phyloP scores from a whole-genome alignment of 1,284 basidiomycete species.

The Trichosporon sp. region DNA sequence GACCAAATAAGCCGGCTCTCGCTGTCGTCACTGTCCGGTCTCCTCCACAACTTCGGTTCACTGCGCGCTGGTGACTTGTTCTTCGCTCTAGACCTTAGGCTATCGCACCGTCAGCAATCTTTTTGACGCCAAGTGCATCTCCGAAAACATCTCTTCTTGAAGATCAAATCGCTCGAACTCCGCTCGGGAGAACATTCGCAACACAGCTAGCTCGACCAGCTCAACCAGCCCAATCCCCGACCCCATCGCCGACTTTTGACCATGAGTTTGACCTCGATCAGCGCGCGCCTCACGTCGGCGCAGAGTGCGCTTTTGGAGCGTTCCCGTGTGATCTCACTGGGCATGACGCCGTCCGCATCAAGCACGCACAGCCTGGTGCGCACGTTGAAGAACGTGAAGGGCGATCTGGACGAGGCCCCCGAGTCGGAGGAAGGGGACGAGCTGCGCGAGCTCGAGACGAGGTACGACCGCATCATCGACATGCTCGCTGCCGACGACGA shows the following conservation, averaged over 20 bases:
- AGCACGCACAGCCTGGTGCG: conserved; percentile 49
- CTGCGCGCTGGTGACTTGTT: not conserved
- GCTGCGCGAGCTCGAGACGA: conserved; percentile 38
- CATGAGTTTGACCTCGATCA: conserved; percentile 33
- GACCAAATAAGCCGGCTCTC: conserved; percentile 7
- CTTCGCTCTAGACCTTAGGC: no score
- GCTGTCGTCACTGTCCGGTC: conserved; percentile 3
- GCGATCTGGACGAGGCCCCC: conserved; percentile 43
- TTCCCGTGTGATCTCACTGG: conserved; percentile 52
- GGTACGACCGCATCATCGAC: conserved; percentile 51
- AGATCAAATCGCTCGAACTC: no score
- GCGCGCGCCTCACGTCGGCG: conserved; percentile 50
- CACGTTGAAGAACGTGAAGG: conserved; percentile 42
- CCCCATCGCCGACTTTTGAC: not conserved
- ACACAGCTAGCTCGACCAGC: no score
- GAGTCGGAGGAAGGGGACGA: conserved; percentile 32
- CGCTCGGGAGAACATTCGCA: no score
- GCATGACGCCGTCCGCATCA: conserved; percentile 49
- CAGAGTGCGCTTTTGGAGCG: conserved; percentile 54
- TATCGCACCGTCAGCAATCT: no score
- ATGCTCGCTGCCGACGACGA: conserved; percentile 52
- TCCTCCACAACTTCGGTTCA: not conserved
- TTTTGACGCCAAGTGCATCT: no score
- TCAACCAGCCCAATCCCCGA: not conserved
- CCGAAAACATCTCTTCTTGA: no score